Percentiles rank a stretch among this genome's conserved stretches.
phyloP scores from a whole-genome alignment of 495 filamentous ascomycete species.

The Hypoxylon fuscum region DNA sequence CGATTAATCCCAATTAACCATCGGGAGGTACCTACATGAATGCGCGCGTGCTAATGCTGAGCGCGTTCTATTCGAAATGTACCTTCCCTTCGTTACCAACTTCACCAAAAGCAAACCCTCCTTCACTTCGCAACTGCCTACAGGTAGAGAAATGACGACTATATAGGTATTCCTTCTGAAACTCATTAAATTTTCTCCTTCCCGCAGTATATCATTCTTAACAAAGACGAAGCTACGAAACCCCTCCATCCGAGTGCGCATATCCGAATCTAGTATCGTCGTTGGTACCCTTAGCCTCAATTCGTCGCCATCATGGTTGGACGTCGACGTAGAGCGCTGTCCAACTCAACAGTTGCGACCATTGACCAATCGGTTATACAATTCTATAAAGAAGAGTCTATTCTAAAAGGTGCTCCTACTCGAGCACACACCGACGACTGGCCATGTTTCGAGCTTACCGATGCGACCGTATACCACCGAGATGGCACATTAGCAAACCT shows the following conservation, averaged over 20 bases:
- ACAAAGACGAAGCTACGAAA: not conserved
- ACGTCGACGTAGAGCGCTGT: slow-evolving; percentile 44
- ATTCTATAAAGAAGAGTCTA: slow-evolving; percentile 44
- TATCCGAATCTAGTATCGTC: not conserved
- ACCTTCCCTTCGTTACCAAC: no score
- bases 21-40: slow-evolving; percentile 1
- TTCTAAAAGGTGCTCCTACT: slow-evolving; percentile 45
- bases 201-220: not conserved
- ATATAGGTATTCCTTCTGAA: no score
- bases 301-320: slow-evolving; percentile 44
- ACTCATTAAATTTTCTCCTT: not conserved
- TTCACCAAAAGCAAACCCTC: no score
- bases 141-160: no score
- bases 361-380: slow-evolving; percentile 39
- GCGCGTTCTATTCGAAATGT: slow-evolving; percentile 13
- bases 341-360: slow-evolving; percentile 43
- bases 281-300: not conserved
- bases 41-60: slow-evolving; percentile 8
- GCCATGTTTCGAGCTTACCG: slow-evolving; percentile 55
- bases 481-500: slow-evolving; percentile 55
- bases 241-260: not conserved
- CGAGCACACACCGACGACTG: slow-evolving; percentile 41
- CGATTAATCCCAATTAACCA: slow-evolving; percentile 3
- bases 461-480: slow-evolving; percentile 54
- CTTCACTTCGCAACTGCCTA: no score